These are phyloP conservation scores for Alternaria gaisen DNA, from an alignment of 2,329 filamentous ascomycete genomes.

Conservation along the genomic window DNA sequence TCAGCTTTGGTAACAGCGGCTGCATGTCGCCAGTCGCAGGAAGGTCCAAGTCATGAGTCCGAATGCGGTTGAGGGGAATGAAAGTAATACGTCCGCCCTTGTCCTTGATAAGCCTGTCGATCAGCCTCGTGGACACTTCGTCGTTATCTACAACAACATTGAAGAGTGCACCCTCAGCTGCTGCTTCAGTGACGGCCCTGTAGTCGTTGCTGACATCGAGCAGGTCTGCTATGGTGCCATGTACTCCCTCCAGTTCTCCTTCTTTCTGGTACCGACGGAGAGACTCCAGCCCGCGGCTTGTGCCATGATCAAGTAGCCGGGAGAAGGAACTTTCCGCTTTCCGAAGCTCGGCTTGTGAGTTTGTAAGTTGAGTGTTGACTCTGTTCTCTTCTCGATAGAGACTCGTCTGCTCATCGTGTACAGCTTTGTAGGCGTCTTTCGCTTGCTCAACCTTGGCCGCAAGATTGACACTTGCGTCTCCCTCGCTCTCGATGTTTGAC, in stretches of 20 bases:
- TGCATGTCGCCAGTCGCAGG: conserved; percentile 88
- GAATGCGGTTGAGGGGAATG: conserved; percentile 87
- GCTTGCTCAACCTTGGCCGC: conserved; percentile 78
- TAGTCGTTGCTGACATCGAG: conserved; percentile 86
- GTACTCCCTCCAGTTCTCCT: conserved; percentile 82
- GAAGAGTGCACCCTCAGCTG: conserved; percentile 90
- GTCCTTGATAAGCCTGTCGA: conserved; percentile 80
- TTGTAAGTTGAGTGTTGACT: conserved; percentile 78
- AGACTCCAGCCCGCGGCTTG: conserved; percentile 84
- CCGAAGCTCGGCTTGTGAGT: conserved; percentile 78
- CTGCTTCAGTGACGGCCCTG: conserved; percentile 88
- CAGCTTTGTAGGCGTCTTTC: conserved; percentile 77
- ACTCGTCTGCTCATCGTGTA: conserved; percentile 86
- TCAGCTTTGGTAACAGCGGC: conserved; percentile 84
- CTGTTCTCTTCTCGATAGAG: conserved; percentile 91
- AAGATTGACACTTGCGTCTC: conserved; percentile 75
- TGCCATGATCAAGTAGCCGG: conserved; percentile 88
- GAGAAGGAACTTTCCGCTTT: conserved; percentile 80
- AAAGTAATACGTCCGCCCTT: conserved; percentile 90
- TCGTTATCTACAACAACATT: conserved; percentile 96
- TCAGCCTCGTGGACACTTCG: conserved; percentile 81
- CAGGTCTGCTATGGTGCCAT: conserved; percentile 93
- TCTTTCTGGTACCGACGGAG: conserved; percentile 84
- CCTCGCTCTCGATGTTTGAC: conserved; percentile 79
- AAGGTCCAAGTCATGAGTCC: conserved; percentile 74